These are phyloP conservation scores for Entomortierella beljakovae DNA, from an alignment of 192 early-diverging fungal species.

Conservation along the genomic window DNA sequence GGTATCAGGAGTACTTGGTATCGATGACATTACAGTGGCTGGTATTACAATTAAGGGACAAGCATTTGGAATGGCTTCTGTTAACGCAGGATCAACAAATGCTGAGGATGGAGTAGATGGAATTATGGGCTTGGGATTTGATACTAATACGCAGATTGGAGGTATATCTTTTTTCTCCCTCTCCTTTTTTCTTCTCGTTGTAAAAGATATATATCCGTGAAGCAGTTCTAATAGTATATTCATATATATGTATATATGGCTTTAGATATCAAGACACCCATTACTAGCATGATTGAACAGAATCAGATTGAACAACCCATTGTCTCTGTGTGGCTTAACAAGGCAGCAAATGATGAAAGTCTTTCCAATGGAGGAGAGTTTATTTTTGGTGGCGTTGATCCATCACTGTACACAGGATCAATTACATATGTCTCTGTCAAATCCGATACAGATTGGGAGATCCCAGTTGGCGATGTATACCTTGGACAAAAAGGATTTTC, in stretches of 20 bases:
- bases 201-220: too few species aligned
- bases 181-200: slow-evolving; percentile 11
- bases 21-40: slow-evolving; percentile 61
- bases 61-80: slow-evolving; percentile 61
- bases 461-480: slow-evolving; percentile 56
- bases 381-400: slow-evolving; percentile 88
- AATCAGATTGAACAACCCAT: slow-evolving; percentile 80
- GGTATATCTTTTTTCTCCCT: slow-evolving; percentile 39
- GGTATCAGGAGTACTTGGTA: slow-evolving; percentile 61
- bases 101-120: slow-evolving; percentile 64
- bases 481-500: slow-evolving; percentile 43
- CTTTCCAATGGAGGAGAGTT: slow-evolving; percentile 81
- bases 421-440: slow-evolving; percentile 61
- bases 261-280: slow-evolving; percentile 46
- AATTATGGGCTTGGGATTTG: slow-evolving; percentile 68
- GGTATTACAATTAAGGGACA: slow-evolving; percentile 49
- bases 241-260: background rate
- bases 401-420: slow-evolving; percentile 51
- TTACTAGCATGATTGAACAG: slow-evolving; percentile 57
- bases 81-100: slow-evolving; percentile 62
- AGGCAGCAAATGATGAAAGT: slow-evolving; percentile 68
- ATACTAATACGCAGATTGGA: slow-evolving; percentile 57
- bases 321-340: slow-evolving; percentile 91
- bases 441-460: slow-evolving; percentile 66
- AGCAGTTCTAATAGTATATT: too few species aligned